Conservation (phyloP, 768 basidiomycete species). For the Termitomyces sp. region DNA sequence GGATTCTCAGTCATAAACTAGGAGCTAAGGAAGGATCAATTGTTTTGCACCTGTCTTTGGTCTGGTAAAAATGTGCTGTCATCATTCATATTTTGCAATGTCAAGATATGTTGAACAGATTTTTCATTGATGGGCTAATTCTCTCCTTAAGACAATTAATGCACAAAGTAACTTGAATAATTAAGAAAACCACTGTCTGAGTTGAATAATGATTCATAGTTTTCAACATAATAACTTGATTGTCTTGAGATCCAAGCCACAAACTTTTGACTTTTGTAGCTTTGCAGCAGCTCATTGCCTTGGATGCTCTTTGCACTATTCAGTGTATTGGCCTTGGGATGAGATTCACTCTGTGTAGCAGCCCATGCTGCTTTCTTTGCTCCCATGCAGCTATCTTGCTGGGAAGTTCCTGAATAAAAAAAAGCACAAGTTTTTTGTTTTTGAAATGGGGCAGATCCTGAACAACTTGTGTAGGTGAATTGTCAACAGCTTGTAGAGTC, state of each 20-base stretch:
- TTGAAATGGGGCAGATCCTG: constrained; percentile 6
- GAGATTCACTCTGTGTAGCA: neutral
- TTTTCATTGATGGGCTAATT: constrained; percentile 30
- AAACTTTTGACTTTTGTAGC: neutral
- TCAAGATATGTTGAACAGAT: too few species aligned
- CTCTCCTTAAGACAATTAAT: constrained; percentile 20
- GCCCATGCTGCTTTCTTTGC: neutral
- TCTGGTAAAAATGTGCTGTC: too few species aligned
- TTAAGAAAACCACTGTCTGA: constrained; percentile 21
- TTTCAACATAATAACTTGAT: constrained; percentile 27
- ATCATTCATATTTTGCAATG: constrained; percentile 18
- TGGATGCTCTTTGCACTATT: too few species aligned
- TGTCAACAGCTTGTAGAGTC: constrained; percentile 5
- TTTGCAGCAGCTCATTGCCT: too few species aligned
- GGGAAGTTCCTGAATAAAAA: constrained; percentile 8
- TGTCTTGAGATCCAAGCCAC: constrained; percentile 22
- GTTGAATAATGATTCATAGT: constrained; percentile 33
- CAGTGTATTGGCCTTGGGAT: too few species aligned
- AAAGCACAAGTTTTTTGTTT: constrained; percentile 6
- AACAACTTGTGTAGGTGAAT: constrained; percentile 9
- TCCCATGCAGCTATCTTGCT: constrained; percentile 2
- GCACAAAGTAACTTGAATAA: neutral
- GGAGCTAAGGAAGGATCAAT: neutral
- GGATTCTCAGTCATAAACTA: neutral
- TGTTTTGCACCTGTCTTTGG: neutral